Base-by-base conservation (phyloP, 495 filamentous ascomycete genomes). In the Trichoderma gamsii region DNA sequence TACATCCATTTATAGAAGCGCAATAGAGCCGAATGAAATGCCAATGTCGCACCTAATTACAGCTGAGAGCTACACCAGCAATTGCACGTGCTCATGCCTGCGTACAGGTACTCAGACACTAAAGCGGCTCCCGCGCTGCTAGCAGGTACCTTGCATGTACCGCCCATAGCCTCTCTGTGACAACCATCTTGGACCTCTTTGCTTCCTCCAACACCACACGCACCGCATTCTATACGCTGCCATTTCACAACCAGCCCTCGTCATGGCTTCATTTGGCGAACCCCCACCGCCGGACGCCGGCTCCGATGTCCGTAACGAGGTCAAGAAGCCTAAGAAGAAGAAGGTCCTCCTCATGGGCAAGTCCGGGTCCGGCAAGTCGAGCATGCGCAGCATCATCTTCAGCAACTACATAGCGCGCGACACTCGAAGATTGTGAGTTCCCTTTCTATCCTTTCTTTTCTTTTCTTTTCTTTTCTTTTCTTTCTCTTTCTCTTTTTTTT, bases 331-430 rank as follows among this genome's bases (percentile, higher is more conserved):
- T 25, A 86, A 86, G 79, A 86, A 85, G 78, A 85, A 86, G 75
- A 86, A 86, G 76, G 83, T 86, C 32, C 77, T 86, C 8, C 76
- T 86, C 65, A 86, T 86, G 94, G 95, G 95, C 70, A 97, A 97
- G 81, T 93, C 90, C 70, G 95, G 95, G 69, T 96, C 94, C n/a
- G 95, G 95, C n/a, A 99, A 99, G 77, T 97, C 93, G 41, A 97
- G 92, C 64, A 99, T 99, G 95, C 86, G 96, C 66, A 93, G 89
- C 67, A 98, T 99, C 72, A 96, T 99, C 72, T 99, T 99, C 79
- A 93, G 89, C 80, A 98, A 99, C 78, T 97, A 97, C 72, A 90
- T 97, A 64, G 95, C 96, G 46, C 94, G 94, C 73, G 96, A 99
- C 81, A 96, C 97, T 6, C 88, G 95, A 32, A 83, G 95, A 38